Percentiles rank a stretch among this genome's conserved stretches.
Evolutionary conservation across 164 flowering plant species (phyloP).

Genomic region (Sextonia rubra): DNA sequence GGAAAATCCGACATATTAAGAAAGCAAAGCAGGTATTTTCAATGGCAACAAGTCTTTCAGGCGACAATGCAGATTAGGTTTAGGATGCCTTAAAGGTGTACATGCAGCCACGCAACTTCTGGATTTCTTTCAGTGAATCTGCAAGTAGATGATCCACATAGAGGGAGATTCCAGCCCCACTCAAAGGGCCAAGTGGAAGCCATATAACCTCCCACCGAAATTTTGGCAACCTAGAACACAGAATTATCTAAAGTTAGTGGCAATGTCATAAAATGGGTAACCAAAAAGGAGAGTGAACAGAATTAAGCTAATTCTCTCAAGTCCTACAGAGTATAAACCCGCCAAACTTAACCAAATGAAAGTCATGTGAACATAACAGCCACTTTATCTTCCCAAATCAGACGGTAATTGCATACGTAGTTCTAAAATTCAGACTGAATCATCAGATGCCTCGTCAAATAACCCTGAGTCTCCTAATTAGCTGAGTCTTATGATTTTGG

Average conservation of each 20-base stretch:
- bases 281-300: background rate
- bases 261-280: background rate
- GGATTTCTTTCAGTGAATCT: conserved; percentile 70
- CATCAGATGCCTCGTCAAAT: no score
- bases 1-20: no score
- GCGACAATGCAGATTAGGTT: background rate
- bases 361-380: background rate
- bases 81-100: conserved; percentile 65
- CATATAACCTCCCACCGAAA: conserved; percentile 89
- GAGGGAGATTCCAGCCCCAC: conserved; percentile 64
- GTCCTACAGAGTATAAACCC: no score
- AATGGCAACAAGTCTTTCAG: no score
- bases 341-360: no score
- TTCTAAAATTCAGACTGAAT: no score
- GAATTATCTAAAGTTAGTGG: background rate
- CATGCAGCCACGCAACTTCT: conserved; percentile 74
- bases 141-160: conserved; percentile 68
- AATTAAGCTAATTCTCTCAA: no score
- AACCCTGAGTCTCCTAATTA: no score
- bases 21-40: no score
- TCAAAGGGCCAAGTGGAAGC: conserved; percentile 83
- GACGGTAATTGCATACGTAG: no score
- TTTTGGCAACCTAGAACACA: conserved; percentile 53
- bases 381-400: no score
- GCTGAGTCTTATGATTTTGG: no score